Conservation (phyloP, 2,329 filamentous ascomycete species). For the Aspergillus novoparasiticus region DNA sequence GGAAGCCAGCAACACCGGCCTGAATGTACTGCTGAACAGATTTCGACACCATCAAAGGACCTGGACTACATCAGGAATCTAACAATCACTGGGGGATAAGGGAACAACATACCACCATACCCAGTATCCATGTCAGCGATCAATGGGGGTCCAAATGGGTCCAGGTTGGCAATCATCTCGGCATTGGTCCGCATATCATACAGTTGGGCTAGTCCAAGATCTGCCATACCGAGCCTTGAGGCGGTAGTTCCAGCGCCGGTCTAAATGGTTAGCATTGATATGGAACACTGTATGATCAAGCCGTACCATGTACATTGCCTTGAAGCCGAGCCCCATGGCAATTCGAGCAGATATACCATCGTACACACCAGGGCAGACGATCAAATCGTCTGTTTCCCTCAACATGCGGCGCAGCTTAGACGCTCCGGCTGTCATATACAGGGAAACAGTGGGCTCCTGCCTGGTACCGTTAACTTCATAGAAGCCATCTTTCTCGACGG, state of each 20-base stretch:
- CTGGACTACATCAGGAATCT: slow-evolving; percentile 18
- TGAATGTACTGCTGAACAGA: slow-evolving; percentile 54
- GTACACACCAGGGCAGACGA: slow-evolving; percentile 68
- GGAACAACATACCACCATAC: slow-evolving; percentile 46
- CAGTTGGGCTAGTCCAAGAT: slow-evolving; percentile 64
- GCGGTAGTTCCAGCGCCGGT: slow-evolving; percentile 65
- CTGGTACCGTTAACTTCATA: slow-evolving; percentile 34
- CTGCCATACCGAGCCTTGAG: slow-evolving; percentile 63
- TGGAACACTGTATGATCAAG: not conserved
- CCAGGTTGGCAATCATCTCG: slow-evolving; percentile 65
- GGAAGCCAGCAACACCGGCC: slow-evolving; percentile 57
- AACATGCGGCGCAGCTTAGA: slow-evolving; percentile 33
- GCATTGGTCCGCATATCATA: slow-evolving; percentile 66
- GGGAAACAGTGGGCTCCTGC: slow-evolving; percentile 31
- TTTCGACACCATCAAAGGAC: slow-evolving; percentile 49
- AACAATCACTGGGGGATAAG: no score
- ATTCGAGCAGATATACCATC: slow-evolving; percentile 69
- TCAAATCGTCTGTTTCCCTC: slow-evolving; percentile 31
- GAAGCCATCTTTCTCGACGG: slow-evolving; percentile 35
- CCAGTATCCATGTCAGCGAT: slow-evolving; percentile 62
- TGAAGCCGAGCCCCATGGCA: slow-evolving; percentile 64
- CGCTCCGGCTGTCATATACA: slow-evolving; percentile 32
- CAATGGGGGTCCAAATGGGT: slow-evolving; percentile 55
- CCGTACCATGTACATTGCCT: slow-evolving; percentile 68
- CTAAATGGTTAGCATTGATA: slow-evolving; percentile 34